Base-by-base conservation (phyloP, 2,329 filamentous ascomycete genomes). In the Fusarium torulosum region DNA sequence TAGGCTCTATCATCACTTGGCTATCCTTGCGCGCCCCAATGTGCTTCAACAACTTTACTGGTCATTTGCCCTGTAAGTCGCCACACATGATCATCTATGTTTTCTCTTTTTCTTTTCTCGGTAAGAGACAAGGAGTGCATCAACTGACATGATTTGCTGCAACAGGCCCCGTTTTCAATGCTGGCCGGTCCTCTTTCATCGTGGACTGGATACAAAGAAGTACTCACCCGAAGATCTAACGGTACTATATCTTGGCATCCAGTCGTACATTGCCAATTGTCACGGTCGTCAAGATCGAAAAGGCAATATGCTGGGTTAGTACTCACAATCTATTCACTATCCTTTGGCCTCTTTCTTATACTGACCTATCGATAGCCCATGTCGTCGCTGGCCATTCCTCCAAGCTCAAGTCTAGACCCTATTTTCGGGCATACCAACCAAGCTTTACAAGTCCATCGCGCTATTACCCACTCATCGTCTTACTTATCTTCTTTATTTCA, bases 1-100 rank as follows among this genome's bases (percentile, higher is more conserved):
- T 0, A 84, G 94, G 0, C 82, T 98, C 0, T 96, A 97, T 60
- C 94, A 98, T 69, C 94, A 97, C 72, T 81, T 97, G 0, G 95
- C 94, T 0, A 94, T 95, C n/a, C n/a, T n/a, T n/a, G n/a, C n/a
- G n/a, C n/a, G n/a, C n/a, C n/a, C n/a, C n/a, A n/a, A n/a, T n/a
- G n/a, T n/a, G n/a, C n/a, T n/a, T n/a, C n/a, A n/a, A n/a, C n/a
- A n/a, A n/a, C n/a, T n/a, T n/a, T n/a, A n/a, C n/a, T n/a, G n/a
- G n/a, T n/a, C n/a, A n/a, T n/a, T n/a, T n/a, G n/a, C n/a, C n/a
- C n/a, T n/a, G n/a, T 90, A 80, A 81, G 85, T 75, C 37, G 23
- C 17, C 53, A 25, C 44, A 43, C 52, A 33, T 31, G 43, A 56
- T 42, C 21, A 43, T 35, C 42, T 53, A 17, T 38, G 17, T 29